These are phyloP conservation scores for Rhododendron ovatum DNA, from an alignment of 148 eudicot species.

Conservation along the genomic window DNA sequence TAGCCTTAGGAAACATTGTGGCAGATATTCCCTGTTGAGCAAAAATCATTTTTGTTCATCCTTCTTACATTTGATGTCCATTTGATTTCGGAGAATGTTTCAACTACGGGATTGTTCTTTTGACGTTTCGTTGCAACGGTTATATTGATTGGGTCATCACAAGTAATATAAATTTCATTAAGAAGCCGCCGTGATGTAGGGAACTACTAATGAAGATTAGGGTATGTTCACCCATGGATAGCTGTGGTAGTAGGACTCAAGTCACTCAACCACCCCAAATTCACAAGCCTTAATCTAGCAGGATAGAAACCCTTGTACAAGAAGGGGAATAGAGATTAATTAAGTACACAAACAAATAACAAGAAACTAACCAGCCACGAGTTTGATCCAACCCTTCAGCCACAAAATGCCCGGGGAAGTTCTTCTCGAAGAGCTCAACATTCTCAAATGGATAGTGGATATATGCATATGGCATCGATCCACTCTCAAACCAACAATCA, in stretches of 20 bases:
- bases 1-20: background rate
- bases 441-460: constrained; percentile 98
- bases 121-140: background rate
- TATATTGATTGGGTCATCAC: background rate
- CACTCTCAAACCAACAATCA: constrained; percentile 99
- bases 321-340: background rate
- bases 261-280: background rate
- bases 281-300: background rate
- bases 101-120: background rate
- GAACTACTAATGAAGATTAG: background rate
- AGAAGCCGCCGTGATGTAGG: background rate
- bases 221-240: background rate
- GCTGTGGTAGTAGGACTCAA: background rate
- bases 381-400: constrained; percentile 99
- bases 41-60: background rate
- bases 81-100: background rate
- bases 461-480: constrained; percentile 98
- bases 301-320: background rate
- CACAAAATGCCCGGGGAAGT: constrained; percentile 95
- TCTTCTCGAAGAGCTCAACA: constrained; percentile 68
- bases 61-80: background rate
- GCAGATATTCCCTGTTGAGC: background rate
- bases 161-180: background rate
- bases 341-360: background rate
- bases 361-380: constrained; percentile 78